Evolutionary conservation across 192 early-diverging fungal genomes (phyloP).

Genomic region (Backusella parvicylindrica): DNA sequence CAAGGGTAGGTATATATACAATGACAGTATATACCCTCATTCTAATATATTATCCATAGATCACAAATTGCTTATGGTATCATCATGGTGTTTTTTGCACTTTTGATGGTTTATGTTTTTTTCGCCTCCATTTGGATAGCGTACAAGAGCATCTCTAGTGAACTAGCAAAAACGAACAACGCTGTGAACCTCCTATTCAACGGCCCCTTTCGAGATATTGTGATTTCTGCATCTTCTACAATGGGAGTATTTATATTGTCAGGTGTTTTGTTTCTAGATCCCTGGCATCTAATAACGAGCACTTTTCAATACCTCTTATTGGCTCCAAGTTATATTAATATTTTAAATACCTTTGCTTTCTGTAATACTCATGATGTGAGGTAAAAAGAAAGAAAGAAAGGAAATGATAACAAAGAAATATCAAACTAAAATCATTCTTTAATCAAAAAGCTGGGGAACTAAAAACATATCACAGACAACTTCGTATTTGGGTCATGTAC

Average conservation of each 20-base stretch:
- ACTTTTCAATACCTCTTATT: slow-evolving; percentile 71
- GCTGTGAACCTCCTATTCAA: slow-evolving; percentile 31
- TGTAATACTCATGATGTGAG: slow-evolving; percentile 51
- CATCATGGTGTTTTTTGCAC: slow-evolving; percentile 77
- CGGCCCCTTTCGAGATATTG: slow-evolving; percentile 56
- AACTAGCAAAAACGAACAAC: slow-evolving; percentile 26
- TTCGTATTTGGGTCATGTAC: slow-evolving; percentile 76
- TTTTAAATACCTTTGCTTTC: slow-evolving; percentile 65
- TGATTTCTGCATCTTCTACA: slow-evolving; percentile 63
- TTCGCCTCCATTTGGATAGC: slow-evolving; percentile 70
- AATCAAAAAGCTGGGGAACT: slow-evolving; percentile 80
- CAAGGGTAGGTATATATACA: slow-evolving; percentile 71
- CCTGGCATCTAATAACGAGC: slow-evolving; percentile 77
- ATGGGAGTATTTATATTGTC: slow-evolving; percentile 64
- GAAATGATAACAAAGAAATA: too few species aligned
- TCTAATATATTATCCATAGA: too few species aligned
- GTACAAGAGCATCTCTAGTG: slow-evolving; percentile 54
- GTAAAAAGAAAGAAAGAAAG: neutral
- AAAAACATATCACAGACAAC: slow-evolving; percentile 75
- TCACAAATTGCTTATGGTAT: slow-evolving; percentile 69
- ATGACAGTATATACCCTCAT: too few species aligned
- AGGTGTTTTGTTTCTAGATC: slow-evolving; percentile 67
- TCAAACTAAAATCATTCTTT: neutral
- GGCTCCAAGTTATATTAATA: slow-evolving; percentile 71
- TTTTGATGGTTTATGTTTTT: slow-evolving; percentile 84